phyloP scores from a whole-genome alignment of 1,284 basidiomycete genomes.

The Psilocybe mexicana region DNA sequence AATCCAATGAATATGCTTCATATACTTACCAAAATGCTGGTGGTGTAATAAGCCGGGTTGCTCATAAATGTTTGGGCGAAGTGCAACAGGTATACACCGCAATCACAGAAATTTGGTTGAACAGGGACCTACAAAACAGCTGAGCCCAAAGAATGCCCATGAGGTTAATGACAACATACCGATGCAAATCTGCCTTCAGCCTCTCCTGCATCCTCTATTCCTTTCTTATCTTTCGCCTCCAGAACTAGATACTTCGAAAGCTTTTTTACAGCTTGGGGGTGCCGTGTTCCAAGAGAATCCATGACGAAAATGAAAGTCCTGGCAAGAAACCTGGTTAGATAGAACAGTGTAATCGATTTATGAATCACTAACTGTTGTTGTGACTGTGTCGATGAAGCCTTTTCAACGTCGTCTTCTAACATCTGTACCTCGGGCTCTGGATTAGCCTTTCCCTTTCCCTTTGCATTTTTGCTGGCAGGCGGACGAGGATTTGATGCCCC shows the following conservation, averaged over 20 bases:
- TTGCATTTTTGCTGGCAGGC: constrained; percentile 22
- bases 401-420: constrained; percentile 8
- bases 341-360: not conserved
- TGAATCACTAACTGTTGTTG: constrained; percentile 7
- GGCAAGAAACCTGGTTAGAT: not conserved
- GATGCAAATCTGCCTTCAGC: constrained; percentile 47
- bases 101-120: constrained; percentile 86
- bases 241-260: constrained; percentile 71
- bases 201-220: constrained; percentile 42
- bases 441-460: constrained; percentile 29
- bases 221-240: constrained; percentile 83
- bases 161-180: constrained; percentile 31
- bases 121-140: constrained; percentile 58
- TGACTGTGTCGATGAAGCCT: constrained; percentile 1
- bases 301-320: constrained; percentile 84
- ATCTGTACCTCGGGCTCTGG: constrained; percentile 11
- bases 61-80: constrained; percentile 73
- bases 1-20: not conserved
- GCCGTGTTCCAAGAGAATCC: constrained; percentile 81
- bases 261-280: constrained; percentile 61
- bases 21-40: constrained; percentile 45
- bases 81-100: constrained; percentile 83
- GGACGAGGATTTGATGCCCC: constrained; percentile 33
- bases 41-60: constrained; percentile 41
- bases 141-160: constrained; percentile 1